Base-by-base conservation (phyloP, 1,284 basidiomycete species). In the Agaricales sp. region DNA sequence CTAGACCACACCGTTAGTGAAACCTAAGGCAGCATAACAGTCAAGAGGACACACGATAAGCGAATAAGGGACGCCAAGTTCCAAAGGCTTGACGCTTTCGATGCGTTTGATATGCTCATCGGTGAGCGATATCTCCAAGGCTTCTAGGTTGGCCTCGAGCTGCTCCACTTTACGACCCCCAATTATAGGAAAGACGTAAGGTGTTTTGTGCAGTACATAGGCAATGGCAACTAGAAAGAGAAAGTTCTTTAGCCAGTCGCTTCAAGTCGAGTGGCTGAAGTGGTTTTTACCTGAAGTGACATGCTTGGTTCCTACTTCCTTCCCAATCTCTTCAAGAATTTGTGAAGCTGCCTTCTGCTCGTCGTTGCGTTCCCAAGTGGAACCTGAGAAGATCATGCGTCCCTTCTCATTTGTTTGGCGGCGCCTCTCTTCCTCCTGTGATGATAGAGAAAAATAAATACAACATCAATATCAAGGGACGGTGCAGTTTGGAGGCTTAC, bases 261-360 rank as follows among this genome's bases (percentile, higher is more conserved):
- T 11, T 16, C 8, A 20, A 11, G 18, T 18, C 8, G 18, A 20
- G n/a, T 41, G 39, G 26, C 6, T 30, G 26, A 6, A 30, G 26
- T 30, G 18, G 13, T 11, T 49, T 54, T 14, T 26, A 68, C 60
- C 50, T 44, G 59, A 52, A 2, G 58, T 60, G 39, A 63, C 60
- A 38, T 61, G 59, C 49, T 63, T 57, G 0, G 62, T 61, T 1
- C 70, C 69, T 8, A 73, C 55, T 53, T 72, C 69, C 16, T 64
- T 57, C 2, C 66, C 68, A 16, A 74, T 61, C 46, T 67, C 55
- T 30, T 65, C 60, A 19, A 66, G 47, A 13, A 57, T 58, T 0
- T 47, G 43, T 13, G 53, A 55, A 52, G 67, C 57, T 14, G 59
- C 58, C 25, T 24, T 52, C 49, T 68, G 62, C 6, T 55, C 48